Conservation (phyloP, 192 early-diverging fungal species). For the Dissophora globulifera region DNA sequence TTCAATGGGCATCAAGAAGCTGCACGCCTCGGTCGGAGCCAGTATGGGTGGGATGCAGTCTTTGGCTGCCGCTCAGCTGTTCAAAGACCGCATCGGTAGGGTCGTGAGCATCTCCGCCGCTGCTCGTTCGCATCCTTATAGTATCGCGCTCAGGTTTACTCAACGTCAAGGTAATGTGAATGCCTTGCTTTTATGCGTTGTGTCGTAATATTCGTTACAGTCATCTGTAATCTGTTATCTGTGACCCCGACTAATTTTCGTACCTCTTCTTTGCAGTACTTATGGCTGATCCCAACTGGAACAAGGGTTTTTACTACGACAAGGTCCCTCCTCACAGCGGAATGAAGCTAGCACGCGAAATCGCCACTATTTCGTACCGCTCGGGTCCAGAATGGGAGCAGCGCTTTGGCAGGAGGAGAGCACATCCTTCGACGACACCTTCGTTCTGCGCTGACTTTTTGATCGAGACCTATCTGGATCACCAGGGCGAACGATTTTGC, state of each 20-base stretch:
- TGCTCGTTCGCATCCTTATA: constrained; percentile 95
- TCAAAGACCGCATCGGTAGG: constrained; percentile 83
- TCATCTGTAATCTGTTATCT: too few species aligned
- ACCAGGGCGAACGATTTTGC: constrained; percentile 95
- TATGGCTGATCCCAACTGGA: constrained; percentile 97
- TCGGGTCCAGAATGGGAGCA: constrained; percentile 99
- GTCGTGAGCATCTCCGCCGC: constrained; percentile 90
- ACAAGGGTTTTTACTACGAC: constrained; percentile 93
- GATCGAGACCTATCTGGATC: constrained; percentile 96
- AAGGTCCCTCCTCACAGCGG: constrained; percentile 89
- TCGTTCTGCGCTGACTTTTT: constrained; percentile 92
- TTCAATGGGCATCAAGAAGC: constrained; percentile 75
- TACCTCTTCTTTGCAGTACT: constrained; percentile 66
- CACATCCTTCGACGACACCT: constrained; percentile 76
- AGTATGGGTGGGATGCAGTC: constrained; percentile 99
- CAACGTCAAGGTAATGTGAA: constrained; percentile 82
- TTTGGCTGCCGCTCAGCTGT: constrained; percentile 84
- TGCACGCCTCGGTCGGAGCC: constrained; percentile 91
- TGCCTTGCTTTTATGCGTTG: not conserved
- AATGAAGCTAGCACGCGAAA: constrained; percentile 95
- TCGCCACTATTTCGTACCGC: constrained; percentile 93
- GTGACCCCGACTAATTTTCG: not conserved
- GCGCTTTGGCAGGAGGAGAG: constrained; percentile 89
- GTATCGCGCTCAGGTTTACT: constrained; percentile 91
- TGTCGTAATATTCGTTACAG: too few species aligned